Conservation (phyloP, 768 basidiomycete species). For the Phaffia tasmanica region DNA sequence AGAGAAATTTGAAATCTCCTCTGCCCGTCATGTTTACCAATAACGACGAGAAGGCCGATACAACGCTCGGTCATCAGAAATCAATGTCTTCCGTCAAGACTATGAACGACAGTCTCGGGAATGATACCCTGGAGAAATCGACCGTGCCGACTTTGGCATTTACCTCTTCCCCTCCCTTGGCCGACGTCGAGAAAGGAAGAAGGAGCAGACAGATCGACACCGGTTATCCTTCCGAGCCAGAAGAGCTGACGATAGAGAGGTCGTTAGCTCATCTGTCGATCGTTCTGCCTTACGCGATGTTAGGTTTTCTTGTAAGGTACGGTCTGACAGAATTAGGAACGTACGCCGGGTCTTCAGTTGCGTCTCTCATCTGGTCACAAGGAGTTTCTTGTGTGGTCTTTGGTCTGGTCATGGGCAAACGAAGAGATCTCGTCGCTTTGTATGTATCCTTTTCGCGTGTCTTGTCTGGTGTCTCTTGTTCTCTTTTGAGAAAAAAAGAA, state of each 20-base stretch:
- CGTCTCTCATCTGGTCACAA: slow-evolving; percentile 18
- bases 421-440: slow-evolving; percentile 16
- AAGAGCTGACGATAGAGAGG: neutral
- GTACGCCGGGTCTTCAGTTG: slow-evolving; percentile 6
- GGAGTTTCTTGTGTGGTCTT: slow-evolving; percentile 12
- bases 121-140: no score
- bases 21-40: no score
- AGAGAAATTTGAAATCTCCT: no score
- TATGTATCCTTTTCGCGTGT: neutral
- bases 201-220: no score
- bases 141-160: no score
- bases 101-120: no score
- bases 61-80: no score
- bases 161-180: no score
- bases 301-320: slow-evolving; percentile 15
- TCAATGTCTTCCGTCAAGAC: no score
- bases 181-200: no score
- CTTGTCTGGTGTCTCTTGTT: neutral
- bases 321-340: slow-evolving; percentile 7
- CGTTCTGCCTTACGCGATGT: slow-evolving; percentile 20
- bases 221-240: neutral
- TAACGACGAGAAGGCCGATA: no score
- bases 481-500: neutral
- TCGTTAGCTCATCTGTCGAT: slow-evolving; percentile 18
- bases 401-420: slow-evolving; percentile 14